These are phyloP conservation scores for Fusarium azukiicola DNA, from an alignment of 2,329 filamentous ascomycete genomes.

Conservation along the genomic window DNA sequence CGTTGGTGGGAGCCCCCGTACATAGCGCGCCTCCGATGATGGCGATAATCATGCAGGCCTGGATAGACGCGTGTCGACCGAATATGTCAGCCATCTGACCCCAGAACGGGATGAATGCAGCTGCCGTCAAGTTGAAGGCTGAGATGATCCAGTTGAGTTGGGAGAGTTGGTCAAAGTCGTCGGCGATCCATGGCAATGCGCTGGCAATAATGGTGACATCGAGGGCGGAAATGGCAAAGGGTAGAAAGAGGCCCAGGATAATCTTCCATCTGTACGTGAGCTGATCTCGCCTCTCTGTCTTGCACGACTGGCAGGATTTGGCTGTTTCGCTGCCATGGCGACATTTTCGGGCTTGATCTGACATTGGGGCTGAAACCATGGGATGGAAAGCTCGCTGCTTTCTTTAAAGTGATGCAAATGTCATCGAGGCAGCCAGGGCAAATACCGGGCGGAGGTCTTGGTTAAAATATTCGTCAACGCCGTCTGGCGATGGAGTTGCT, in stretches of 20 bases:
- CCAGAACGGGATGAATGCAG: conserved; percentile 14
- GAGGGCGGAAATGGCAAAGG: conserved; percentile 6
- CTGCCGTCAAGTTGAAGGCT: conserved; percentile 15
- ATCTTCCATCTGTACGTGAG: conserved; percentile 9
- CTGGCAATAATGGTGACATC: conserved; percentile 7
- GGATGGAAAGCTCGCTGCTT: too few species aligned
- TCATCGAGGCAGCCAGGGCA: neutral
- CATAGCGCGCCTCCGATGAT: neutral
- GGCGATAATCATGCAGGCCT: conserved; percentile 4
- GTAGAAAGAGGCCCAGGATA: neutral
- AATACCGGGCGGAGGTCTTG: too few species aligned
- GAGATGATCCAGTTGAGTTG: conserved; percentile 21
- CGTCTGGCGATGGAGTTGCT: too few species aligned
- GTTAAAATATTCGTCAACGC: too few species aligned
- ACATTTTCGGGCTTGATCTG: neutral
- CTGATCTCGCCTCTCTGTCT: neutral
- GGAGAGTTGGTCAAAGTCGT: conserved; percentile 10
- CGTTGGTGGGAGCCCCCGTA: neutral
- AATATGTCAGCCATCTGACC: conserved; percentile 14
- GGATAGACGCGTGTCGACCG: neutral
- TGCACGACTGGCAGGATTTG: neutral
- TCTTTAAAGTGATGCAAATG: neutral
- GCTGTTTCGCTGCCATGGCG: neutral
- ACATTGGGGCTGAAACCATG: neutral
- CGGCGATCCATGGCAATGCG: neutral